Base-by-base conservation (phyloP, 192 early-diverging fungal species). In the Linnemannia hyalina region DNA sequence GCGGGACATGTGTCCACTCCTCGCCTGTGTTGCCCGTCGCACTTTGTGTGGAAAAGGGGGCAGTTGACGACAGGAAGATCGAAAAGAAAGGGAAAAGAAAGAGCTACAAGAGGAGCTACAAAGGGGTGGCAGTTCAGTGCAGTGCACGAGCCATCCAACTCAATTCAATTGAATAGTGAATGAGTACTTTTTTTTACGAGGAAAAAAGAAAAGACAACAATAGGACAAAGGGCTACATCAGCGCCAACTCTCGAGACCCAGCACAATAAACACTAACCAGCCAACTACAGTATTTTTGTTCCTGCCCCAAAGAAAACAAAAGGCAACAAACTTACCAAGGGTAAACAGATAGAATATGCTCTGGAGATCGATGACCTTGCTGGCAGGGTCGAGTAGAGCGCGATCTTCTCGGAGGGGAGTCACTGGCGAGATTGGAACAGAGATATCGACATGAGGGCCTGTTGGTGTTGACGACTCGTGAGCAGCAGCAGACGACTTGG, bases 331-430 rank as follows among this genome's bases (percentile, higher is more conserved):
- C 73, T 49, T 80, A 80, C 78, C 78, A 29, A 85, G 78, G 3
- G 83, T 85, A 74, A 71, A 85, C 13, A 55, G 22, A 26, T 75
- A 80, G 40, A 85, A 85, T 6, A 85, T 71, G 35, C 36, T 40
- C 38, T 80, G 77, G 3, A 85, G 55, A n/a, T 85, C 78, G 11
- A 80, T 44, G 26, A 80, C 52, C 3, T 68, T 69, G 16, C 68
- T 68, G n/a, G 18, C 63, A 23, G 42, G 22, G 29, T 36, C 60
- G 26, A 41, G 70, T 20, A 38, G 70, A 41, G n/a, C 22, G 70
- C 35, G 70, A 42, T 41, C 20, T 8, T 42, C 70, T 15, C 26
- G 32, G 60, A 15, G 60, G 13, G 60, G 9, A 32, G 60, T 29
- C 11, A 32, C 60, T 15, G 60, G 60, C 4, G 60, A 32, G 26